Evolutionary conservation across 2,329 filamentous ascomycete species (phyloP).

Genomic region (Fusarium pseudograminearum): DNA sequence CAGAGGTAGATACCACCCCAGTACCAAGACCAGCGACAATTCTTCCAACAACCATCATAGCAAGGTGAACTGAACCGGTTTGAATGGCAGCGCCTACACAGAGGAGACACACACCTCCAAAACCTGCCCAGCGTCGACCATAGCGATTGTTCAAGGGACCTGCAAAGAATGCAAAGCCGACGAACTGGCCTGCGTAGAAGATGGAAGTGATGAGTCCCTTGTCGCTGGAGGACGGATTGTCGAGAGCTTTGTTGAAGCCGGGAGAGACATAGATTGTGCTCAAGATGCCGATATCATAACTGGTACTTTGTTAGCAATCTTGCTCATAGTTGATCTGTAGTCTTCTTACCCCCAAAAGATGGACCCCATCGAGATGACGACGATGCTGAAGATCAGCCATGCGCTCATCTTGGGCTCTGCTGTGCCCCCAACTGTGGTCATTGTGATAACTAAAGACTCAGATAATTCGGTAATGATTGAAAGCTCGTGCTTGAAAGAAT

Average conservation of each 20-base stretch:
- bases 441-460: background rate
- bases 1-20: slow-evolving; percentile 13
- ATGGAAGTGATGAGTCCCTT: slow-evolving; percentile 25
- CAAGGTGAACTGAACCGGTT: slow-evolving; percentile 24
- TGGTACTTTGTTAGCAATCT: background rate
- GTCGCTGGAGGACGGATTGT: slow-evolving; percentile 6
- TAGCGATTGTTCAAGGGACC: slow-evolving; percentile 16
- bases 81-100: slow-evolving; percentile 23
- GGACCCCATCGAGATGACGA: slow-evolving; percentile 22
- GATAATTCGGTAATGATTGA: background rate
- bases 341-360: slow-evolving; percentile 19
- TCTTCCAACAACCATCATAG: slow-evolving; percentile 22
- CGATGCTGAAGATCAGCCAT: slow-evolving; percentile 23
- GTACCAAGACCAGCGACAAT: slow-evolving; percentile 24
- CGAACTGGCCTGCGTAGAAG: slow-evolving; percentile 20
- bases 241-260: slow-evolving; percentile 19
- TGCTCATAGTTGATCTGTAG: rapidly evolving
- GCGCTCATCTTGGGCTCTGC: slow-evolving; percentile 23
- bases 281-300: slow-evolving; percentile 24
- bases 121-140: slow-evolving; percentile 13
- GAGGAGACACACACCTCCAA: slow-evolving; percentile 13
- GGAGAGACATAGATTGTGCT: slow-evolving; percentile 24
- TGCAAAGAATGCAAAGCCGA: slow-evolving; percentile 11
- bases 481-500: background rate
- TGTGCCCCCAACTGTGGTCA: slow-evolving; percentile 14